These are phyloP conservation scores for Zoysia japonica DNA, from an alignment of 176 grass and related monocot species.

Conservation along the genomic window DNA sequence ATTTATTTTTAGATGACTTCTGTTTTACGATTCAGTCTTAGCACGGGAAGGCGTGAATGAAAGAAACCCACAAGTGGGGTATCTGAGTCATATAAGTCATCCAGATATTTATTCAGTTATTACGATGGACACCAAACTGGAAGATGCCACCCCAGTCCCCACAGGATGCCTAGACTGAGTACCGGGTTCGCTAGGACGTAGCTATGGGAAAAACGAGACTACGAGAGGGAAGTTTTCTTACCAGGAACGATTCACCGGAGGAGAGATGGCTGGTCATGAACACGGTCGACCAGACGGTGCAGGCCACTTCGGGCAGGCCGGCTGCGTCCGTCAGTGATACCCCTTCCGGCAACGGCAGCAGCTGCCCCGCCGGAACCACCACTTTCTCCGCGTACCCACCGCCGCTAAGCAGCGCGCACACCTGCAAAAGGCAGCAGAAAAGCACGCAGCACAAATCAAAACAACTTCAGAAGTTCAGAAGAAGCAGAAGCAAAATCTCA, in stretches of 20 bases:
- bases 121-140: neutral
- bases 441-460: neutral
- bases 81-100: neutral
- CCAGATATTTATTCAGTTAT: neutral
- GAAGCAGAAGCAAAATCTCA: neutral
- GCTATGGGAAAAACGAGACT: neutral
- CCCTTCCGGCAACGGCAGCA: constrained; percentile 67
- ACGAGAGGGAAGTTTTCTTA: constrained; percentile 14
- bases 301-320: constrained; percentile 70
- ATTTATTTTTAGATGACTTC: neutral
- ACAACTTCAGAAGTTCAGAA: neutral
- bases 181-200: neutral
- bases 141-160: neutral
- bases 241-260: constrained; percentile 77
- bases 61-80: neutral
- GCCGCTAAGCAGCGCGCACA: constrained; percentile 67
- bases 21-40: neutral
- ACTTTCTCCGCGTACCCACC: constrained; percentile 93
- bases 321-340: constrained; percentile 73
- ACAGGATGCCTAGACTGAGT: neutral
- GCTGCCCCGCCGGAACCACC: constrained; percentile 65
- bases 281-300: constrained; percentile 89
- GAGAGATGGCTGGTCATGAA: constrained; percentile 87
- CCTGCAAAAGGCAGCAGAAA: constrained; percentile 36
- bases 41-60: neutral